These are phyloP conservation scores for Flaveria floridana DNA, from an alignment of 140 eudicot genomes.

Conservation along the genomic window DNA sequence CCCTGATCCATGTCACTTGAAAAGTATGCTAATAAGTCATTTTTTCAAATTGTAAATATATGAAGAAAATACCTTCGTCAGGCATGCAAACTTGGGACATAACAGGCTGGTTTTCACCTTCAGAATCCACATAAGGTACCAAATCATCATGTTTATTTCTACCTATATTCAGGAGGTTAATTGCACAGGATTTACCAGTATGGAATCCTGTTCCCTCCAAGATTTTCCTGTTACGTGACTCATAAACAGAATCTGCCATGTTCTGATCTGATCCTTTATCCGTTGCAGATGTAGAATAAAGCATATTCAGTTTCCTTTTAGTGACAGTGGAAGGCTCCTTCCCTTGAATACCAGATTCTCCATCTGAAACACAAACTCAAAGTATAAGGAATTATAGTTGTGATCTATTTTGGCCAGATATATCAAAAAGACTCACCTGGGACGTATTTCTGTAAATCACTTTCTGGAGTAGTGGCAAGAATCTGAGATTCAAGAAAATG, in stretches of 20 bases:
- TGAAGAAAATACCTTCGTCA: slow-evolving; percentile 53
- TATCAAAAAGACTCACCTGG: slow-evolving; percentile 54
- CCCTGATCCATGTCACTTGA: neutral
- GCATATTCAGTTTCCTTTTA: slow-evolving; percentile 45
- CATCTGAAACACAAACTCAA: slow-evolving; percentile 50
- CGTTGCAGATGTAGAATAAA: slow-evolving; percentile 48
- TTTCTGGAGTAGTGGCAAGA: slow-evolving; percentile 50
- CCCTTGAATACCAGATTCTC: slow-evolving; percentile 85
- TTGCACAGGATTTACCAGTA: slow-evolving; percentile 31
- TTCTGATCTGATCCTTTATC: slow-evolving; percentile 60
- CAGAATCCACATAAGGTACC: slow-evolving; percentile 46
- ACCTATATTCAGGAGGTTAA: slow-evolving; percentile 32
- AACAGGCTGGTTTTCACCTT: slow-evolving; percentile 68
- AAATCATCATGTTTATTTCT: slow-evolving; percentile 30
- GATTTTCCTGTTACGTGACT: slow-evolving; percentile 33
- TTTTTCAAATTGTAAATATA: slow-evolving; percentile 20
- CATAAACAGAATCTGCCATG: slow-evolving; percentile 41
- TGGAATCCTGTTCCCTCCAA: slow-evolving; percentile 34
- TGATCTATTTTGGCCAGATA: slow-evolving; percentile 1
- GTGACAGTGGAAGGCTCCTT: slow-evolving; percentile 44
- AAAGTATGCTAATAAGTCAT: slow-evolving; percentile 1
- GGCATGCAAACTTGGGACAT: slow-evolving; percentile 42
- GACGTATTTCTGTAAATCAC: slow-evolving; percentile 56
- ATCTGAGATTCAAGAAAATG: slow-evolving; percentile 74
- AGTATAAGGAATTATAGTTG: neutral